These are phyloP conservation scores for Biscogniauxia mediterranea DNA, from an alignment of 2,329 filamentous ascomycete species.

Conservation along the genomic window DNA sequence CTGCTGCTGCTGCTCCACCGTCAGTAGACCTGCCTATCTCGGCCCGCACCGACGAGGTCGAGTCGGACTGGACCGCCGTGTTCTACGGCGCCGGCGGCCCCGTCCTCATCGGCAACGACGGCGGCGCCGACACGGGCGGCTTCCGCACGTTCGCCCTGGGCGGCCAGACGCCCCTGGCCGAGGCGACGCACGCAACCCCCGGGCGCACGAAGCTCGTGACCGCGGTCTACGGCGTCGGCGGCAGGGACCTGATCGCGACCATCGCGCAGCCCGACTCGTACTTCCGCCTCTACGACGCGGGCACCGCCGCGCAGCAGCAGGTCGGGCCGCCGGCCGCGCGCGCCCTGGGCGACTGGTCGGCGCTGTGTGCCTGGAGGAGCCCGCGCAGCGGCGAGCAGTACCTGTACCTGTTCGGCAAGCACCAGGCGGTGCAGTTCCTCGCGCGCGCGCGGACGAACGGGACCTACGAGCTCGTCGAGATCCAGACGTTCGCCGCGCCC, in stretches of 20 bases:
- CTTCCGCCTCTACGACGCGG: constrained; percentile 39
- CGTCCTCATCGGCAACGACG: constrained; percentile 46
- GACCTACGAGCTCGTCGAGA: constrained; percentile 38
- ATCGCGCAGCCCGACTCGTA: constrained; percentile 43
- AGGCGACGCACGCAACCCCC: constrained; percentile 33
- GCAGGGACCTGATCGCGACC: constrained; percentile 39
- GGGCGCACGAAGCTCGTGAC: constrained; percentile 47
- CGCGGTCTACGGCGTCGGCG: constrained; percentile 36
- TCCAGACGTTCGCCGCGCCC: constrained; percentile 42
- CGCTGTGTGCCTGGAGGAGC: constrained; percentile 45
- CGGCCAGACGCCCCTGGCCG: constrained; percentile 30
- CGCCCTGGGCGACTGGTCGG: constrained; percentile 46
- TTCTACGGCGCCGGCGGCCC: constrained; percentile 38
- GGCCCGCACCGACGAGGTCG: constrained; percentile 34
- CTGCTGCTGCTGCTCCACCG: background rate
- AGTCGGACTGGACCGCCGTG: constrained; percentile 41
- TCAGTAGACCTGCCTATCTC: constrained; percentile 24
- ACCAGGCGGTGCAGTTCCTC: constrained; percentile 38
- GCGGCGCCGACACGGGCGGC: constrained; percentile 41
- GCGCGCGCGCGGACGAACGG: constrained; percentile 31
- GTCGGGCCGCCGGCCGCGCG: constrained; percentile 33
- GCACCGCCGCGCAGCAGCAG: constrained; percentile 26
- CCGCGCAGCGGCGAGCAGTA: constrained; percentile 39
- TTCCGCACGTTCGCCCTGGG: constrained; percentile 39
- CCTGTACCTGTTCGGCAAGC: constrained; percentile 46